A percentile compares a stretch with the other conserved stretches of the same genome.
These are phyloP conservation scores for Hydnum rufescens DNA, from an alignment of 768 basidiomycete genomes.

Conservation along the genomic window DNA sequence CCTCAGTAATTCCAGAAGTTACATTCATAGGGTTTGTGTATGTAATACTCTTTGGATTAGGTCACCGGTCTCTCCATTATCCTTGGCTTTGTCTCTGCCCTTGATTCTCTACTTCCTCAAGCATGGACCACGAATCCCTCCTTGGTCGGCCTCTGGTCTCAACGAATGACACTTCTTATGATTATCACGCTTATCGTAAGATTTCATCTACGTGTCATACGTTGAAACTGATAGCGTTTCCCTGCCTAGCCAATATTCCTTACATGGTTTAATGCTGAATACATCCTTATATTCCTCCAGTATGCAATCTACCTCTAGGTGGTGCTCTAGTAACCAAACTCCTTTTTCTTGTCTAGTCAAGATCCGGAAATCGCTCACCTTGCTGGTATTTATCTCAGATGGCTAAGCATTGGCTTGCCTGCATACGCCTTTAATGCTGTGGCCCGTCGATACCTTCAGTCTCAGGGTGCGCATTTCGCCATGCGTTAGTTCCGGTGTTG, in stretches of 20 bases:
- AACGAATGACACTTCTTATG: conserved; percentile 66
- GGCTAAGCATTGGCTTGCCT: conserved; percentile 59
- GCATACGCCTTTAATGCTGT: conserved; percentile 41
- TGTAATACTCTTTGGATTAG: background rate
- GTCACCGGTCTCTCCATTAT: conserved; percentile 62
- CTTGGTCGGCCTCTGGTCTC: conserved; percentile 77
- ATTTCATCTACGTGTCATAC: background rate
- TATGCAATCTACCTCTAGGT: background rate
- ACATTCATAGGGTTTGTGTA: background rate
- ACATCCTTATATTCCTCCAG: conserved; percentile 36
- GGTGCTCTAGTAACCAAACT: background rate
- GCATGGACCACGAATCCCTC: conserved; percentile 88
- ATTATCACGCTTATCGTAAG: conserved; percentile 37
- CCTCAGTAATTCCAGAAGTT: conserved; percentile 16
- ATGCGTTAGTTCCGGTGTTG: background rate
- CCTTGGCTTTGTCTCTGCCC: conserved; percentile 61
- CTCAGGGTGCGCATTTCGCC: conserved; percentile 5
- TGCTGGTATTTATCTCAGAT: conserved; percentile 60
- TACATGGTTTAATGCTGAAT: conserved; percentile 72
- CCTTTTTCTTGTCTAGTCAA: conserved; percentile 25
- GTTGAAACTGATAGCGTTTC: background rate
- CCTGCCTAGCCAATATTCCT: conserved; percentile 29
- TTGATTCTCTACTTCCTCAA: conserved; percentile 85
- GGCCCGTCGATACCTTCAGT: conserved; percentile 19
- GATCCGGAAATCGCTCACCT: conserved; percentile 67